Evolutionary conservation across 2,329 filamentous ascomycete species (phyloP), one percentile per base, ranked within the genome.

Genomic region (Ophiocordyceps polyrhachis-furcata): DNA sequence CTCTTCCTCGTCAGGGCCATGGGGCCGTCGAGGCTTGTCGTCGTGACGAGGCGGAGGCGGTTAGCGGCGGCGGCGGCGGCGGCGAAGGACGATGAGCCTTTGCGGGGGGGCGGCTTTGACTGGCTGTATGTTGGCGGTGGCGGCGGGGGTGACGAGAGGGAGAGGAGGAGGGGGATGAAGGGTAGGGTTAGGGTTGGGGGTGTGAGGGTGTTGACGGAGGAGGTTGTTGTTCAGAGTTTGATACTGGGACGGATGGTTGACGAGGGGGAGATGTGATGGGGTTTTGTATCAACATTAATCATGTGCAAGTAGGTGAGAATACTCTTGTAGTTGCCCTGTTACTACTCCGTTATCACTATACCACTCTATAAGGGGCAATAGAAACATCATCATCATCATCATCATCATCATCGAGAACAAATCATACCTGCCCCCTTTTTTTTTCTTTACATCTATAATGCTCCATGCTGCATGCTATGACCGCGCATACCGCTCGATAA

Each of bases 181-280:
- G 13, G 67, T 70, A 52, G 71, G 62, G 48, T 67, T 87, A 35
- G 73, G 71, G 49, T 37, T 20, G 2, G 19, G 15, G 35, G 35
- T 5, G n/a, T 11, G 35, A 38, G 35, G 35, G 71, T 91, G 41
- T 73, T 93, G 44, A 81, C 79, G 46, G 81, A 93, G 58, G 89
- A 96, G 62, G 77, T 89, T 56, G 77, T 96, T 20, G 79, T 93
- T 45, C 89, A 98, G 67, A 95, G 87, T 59, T 66, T 96, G 47
- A 95, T 98, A 50, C 60, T 94, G 43, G 89, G 88, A 1, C 75
- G 78, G 48, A 63, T 95, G 52, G 74, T 87, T 44, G 80, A 84
- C 49, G 73, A 76, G 43, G 69, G 64, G 13, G 71, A 76, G 51
- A 54, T 60, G 53, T 38, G 31, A 32, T 32, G 35, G 42, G 15